These are phyloP conservation scores for Colletotrichum sp. DNA, from an alignment of 2,329 filamentous ascomycete genomes.

Conservation along the genomic window DNA sequence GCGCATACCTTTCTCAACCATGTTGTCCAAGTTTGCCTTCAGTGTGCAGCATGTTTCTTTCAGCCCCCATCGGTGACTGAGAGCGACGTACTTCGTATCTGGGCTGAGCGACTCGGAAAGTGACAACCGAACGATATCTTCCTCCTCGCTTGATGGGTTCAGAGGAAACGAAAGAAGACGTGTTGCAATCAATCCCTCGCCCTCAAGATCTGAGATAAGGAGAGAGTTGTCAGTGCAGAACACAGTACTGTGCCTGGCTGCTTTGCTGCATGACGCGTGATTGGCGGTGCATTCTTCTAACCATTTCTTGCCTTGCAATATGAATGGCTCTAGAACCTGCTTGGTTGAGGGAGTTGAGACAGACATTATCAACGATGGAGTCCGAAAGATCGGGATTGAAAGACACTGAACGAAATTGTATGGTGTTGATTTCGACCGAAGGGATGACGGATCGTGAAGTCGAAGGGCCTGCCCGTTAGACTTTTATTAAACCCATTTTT, in stretches of 20 bases:
- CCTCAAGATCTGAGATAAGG: not conserved
- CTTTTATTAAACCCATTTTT: fast-evolving
- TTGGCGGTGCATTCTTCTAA: not conserved
- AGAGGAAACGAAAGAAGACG: not conserved
- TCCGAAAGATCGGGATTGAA: fast-evolving
- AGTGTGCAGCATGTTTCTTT: not conserved
- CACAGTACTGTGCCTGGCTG: not conserved
- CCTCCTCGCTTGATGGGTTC: not conserved
- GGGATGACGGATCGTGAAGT: not conserved
- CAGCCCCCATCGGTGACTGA: not conserved
- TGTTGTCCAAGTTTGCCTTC: not conserved
- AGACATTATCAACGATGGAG: not conserved
- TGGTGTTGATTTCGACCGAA: not conserved
- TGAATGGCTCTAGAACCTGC: fast-evolving
- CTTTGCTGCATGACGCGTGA: not conserved
- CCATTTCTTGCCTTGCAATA: not conserved
- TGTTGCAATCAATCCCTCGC: not conserved
- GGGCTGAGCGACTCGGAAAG: not conserved
- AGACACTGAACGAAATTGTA: fast-evolving
- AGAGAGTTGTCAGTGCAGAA: not conserved
- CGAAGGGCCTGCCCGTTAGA: not conserved
- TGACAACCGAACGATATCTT: not conserved
- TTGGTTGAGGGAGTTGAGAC: not conserved
- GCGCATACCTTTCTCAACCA: not conserved
- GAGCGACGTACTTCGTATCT: not conserved